Percentiles rank a stretch among this genome's conserved stretches.
phyloP scores from a whole-genome alignment of 257 asterid genomes.

The Capsicum rhomboideum region DNA sequence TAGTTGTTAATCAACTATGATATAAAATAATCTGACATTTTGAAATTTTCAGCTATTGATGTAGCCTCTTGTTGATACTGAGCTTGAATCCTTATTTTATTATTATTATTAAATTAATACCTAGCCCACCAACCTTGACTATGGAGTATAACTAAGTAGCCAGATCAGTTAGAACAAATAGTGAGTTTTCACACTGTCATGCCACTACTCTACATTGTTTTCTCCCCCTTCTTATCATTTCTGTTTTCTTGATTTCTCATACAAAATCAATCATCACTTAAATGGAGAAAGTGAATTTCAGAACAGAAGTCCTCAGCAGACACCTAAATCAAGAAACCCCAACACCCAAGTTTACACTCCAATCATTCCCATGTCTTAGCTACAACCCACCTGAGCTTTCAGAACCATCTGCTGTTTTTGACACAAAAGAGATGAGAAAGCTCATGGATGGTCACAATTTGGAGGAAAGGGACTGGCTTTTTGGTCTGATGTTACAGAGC shows the following conservation, averaged over 20 bases:
- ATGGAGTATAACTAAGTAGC: too few species aligned
- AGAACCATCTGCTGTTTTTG: constrained; percentile 40
- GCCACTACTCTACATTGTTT: too few species aligned
- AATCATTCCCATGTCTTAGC: constrained; percentile 56
- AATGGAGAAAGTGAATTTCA: constrained; percentile 59
- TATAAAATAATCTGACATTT: too few species aligned
- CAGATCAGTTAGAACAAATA: too few species aligned
- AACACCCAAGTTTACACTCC: constrained; percentile 6
- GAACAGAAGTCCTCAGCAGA: constrained; percentile 53
- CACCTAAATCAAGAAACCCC: constrained; percentile 46
- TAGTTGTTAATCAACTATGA: too few species aligned
- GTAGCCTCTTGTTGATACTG: too few species aligned
- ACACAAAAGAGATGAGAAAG: constrained; percentile 56
- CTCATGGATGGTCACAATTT: constrained; percentile 78
- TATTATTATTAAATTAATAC: neutral
- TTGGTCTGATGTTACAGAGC: constrained; percentile 59
- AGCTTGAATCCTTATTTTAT: too few species aligned
- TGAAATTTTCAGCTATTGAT: too few species aligned
- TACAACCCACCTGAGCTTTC: constrained; percentile 76
- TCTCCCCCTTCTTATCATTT: neutral
- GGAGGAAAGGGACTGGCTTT: constrained; percentile 80
- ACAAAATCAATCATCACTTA: neutral
- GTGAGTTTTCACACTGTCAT: too few species aligned
- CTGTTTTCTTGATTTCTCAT: neutral
- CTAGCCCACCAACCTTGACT: neutral